These are phyloP conservation scores for Fusarium dimerum DNA, from an alignment of 2,329 filamentous ascomycete species.

Conservation along the genomic window DNA sequence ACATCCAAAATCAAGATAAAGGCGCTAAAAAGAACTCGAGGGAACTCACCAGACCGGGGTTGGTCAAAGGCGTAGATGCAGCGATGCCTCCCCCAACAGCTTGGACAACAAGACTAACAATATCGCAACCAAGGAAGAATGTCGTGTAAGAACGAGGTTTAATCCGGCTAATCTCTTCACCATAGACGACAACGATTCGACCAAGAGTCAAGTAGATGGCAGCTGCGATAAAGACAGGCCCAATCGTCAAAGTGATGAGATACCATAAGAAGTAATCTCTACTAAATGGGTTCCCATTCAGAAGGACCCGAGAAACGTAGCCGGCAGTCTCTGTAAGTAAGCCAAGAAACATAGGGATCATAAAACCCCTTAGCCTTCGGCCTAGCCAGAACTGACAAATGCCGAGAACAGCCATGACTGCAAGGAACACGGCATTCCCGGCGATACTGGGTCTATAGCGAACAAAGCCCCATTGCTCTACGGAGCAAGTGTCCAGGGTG, in stretches of 20 bases:
- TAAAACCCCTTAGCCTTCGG: slow-evolving; percentile 22
- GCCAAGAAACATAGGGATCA: slow-evolving; percentile 23
- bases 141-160: slow-evolving; percentile 14
- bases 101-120: slow-evolving; percentile 17
- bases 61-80: slow-evolving; percentile 16
- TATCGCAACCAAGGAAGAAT: slow-evolving; percentile 19
- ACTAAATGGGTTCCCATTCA: slow-evolving; percentile 20
- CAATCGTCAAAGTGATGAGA: slow-evolving; percentile 25
- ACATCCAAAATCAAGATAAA: too few species aligned
- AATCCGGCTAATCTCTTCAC: slow-evolving; percentile 10
- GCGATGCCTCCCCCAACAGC: slow-evolving; percentile 18
- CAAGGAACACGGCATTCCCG: slow-evolving; percentile 18
- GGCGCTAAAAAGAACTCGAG: too few species aligned
- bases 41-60: slow-evolving; percentile 8
- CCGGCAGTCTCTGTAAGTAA: slow-evolving; percentile 22
- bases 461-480: slow-evolving; percentile 17
- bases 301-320: slow-evolving; percentile 18
- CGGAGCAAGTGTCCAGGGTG: slow-evolving; percentile 19
- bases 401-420: slow-evolving; percentile 12
- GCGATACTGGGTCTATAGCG: slow-evolving; percentile 15
- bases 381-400: slow-evolving; percentile 20
- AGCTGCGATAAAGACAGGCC: slow-evolving; percentile 26
- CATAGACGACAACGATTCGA: slow-evolving; percentile 23
- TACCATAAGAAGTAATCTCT: slow-evolving; percentile 19
- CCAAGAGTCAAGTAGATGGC: slow-evolving; percentile 28